These are phyloP conservation scores for Ustilago lituana DNA, from an alignment of 1,284 basidiomycete species.

Conservation along the genomic window DNA sequence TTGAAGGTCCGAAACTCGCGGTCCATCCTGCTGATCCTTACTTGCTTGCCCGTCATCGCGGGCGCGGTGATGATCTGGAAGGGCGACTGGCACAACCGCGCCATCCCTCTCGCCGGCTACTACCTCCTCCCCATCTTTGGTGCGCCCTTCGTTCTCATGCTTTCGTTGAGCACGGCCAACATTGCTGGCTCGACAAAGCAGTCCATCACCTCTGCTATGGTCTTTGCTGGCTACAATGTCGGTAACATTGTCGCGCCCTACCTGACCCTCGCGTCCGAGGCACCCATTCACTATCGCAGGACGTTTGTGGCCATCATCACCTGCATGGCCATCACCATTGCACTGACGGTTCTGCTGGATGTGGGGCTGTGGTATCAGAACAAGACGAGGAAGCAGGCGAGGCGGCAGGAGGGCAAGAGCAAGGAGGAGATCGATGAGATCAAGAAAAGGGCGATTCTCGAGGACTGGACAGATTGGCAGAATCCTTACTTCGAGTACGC, in stretches of 20 bases:
- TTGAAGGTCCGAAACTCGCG: slow-evolving; percentile 67
- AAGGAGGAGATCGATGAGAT: slow-evolving; percentile 25
- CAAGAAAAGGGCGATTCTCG: slow-evolving; percentile 36
- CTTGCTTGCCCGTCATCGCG: slow-evolving; percentile 70
- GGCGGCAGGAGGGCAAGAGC: slow-evolving; percentile 18
- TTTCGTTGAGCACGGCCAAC: slow-evolving; percentile 69
- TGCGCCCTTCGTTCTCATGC: slow-evolving; percentile 70
- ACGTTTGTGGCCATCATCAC: slow-evolving; percentile 70
- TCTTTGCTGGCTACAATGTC: slow-evolving; percentile 69
- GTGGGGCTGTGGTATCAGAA: slow-evolving; percentile 41
- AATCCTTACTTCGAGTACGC: slow-evolving; percentile 48
- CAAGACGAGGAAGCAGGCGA: slow-evolving; percentile 14
- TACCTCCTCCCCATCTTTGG: slow-evolving; percentile 70
- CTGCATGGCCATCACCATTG: slow-evolving; percentile 49
- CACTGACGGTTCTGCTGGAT: slow-evolving; percentile 36
- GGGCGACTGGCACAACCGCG: slow-evolving; percentile 68
- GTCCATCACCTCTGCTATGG: slow-evolving; percentile 67
- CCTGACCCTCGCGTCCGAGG: slow-evolving; percentile 58
- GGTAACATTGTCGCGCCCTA: slow-evolving; percentile 64
- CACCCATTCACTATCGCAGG: slow-evolving; percentile 68
- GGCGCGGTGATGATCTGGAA: slow-evolving; percentile 70
- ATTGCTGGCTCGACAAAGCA: slow-evolving; percentile 71
- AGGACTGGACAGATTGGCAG: slow-evolving; percentile 48
- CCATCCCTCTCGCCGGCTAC: slow-evolving; percentile 70
- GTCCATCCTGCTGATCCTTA: slow-evolving; percentile 69